A percentile compares a stretch with the other conserved stretches of the same genome.
Conservation (phyloP, 805 yeast genomes). For the Ogataea henricii region DNA sequence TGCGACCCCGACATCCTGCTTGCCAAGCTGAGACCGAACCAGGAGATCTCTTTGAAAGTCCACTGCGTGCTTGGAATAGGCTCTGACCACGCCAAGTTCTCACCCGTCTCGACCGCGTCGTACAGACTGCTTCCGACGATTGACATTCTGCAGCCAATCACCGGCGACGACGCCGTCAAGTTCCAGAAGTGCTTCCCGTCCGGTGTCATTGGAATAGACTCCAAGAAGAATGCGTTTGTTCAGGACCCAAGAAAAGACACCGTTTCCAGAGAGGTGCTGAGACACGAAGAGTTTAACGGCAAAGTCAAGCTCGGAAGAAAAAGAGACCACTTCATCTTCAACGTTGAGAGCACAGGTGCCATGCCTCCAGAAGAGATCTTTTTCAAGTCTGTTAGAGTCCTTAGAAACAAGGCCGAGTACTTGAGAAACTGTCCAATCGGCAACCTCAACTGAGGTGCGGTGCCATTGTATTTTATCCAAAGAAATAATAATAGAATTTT, state of each 20-base stretch:
- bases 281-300: constrained; percentile 88
- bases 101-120: constrained; percentile 96
- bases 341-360: constrained; percentile 94
- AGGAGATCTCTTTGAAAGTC: constrained; percentile 86
- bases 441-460: constrained; percentile 27
- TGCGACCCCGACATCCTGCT: constrained; percentile 86
- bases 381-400: constrained; percentile 81
- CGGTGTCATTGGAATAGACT: constrained; percentile 82
- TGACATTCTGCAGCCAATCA: constrained; percentile 70
- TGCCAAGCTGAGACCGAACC: constrained; percentile 95
- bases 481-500: background rate
- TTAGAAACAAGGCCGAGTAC: constrained; percentile 82
- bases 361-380: constrained; percentile 97
- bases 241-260: constrained; percentile 93
- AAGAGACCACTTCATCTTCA: constrained; percentile 91
- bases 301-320: constrained; percentile 89
- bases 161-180: constrained; percentile 72
- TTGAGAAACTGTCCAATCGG: constrained; percentile 78
- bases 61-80: constrained; percentile 93
- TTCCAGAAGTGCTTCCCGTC: constrained; percentile 90
- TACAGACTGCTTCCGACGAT: constrained; percentile 90
- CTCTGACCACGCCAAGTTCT: constrained; percentile 94
- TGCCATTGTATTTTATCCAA: background rate
- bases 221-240: constrained; percentile 71
- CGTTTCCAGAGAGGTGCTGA: constrained; percentile 92